These are phyloP conservation scores for Syzygium grande DNA, from an alignment of 345 rosid genomes.

Conservation along the genomic window DNA sequence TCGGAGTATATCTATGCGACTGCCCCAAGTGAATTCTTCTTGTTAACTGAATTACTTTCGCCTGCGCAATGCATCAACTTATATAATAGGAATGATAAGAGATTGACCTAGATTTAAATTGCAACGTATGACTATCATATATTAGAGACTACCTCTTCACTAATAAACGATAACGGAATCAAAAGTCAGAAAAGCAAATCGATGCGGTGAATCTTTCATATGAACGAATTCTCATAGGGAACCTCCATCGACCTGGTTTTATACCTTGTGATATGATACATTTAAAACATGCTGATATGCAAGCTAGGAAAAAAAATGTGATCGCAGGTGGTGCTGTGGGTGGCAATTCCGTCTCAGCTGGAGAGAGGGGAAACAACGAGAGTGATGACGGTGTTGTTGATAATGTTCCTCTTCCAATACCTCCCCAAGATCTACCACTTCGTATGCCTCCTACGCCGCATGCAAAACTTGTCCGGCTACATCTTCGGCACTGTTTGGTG, in stretches of 20 bases:
- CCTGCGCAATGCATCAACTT: background rate
- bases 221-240: background rate
- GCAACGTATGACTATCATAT: background rate
- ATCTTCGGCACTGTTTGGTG: slow-evolving; percentile 96
- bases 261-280: background rate
- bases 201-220: background rate
- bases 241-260: background rate
- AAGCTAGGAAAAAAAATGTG: background rate
- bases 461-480: slow-evolving; percentile 88
- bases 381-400: slow-evolving; percentile 56
- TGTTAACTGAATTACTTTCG: background rate
- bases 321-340: slow-evolving; percentile 77
- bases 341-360: slow-evolving; percentile 53
- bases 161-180: background rate
- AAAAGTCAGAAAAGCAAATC: background rate
- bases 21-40: background rate
- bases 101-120: background rate
- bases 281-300: background rate
- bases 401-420: slow-evolving; percentile 79
- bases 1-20: background rate
- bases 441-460: slow-evolving; percentile 73
- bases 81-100: background rate
- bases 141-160: background rate
- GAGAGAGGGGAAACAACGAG: slow-evolving; percentile 52
- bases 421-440: slow-evolving; percentile 93